Evolutionary conservation across 495 filamentous ascomycete species (phyloP), one percentile per base, ranked within the genome.

Genomic region (Tuber melanosporum): DNA sequence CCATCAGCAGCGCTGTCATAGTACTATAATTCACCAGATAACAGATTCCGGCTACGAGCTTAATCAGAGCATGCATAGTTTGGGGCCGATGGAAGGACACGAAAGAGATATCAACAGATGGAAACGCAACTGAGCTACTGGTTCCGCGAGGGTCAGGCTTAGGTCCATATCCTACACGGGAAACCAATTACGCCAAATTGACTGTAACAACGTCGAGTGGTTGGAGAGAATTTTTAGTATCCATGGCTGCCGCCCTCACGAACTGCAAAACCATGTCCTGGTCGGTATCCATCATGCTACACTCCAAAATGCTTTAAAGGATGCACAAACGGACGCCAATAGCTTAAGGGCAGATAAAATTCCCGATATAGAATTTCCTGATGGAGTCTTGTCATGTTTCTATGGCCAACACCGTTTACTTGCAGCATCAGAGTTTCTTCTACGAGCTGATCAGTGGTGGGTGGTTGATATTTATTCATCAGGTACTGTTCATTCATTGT

Each of bases 201-300:
- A 74, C 66, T 45, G 47, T 45, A 81, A 78, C 49, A 81, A 78
- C 73, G 20, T 78, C 72, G 43, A 81, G 76, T 73, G 79, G 19
- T 15, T 81, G 22, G 71, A 74, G 47, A 26, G 69, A 71, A 39
- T 76, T 42, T 77, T 79, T 62, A 22, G 70, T 14, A 76, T 3
- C 15, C 74, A 57, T 12, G 70, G 73, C n/a, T 73, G 71, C 36
- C 71, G 62, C 70, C 75, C 75, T 12, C 41, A 77, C 3, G 62
- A 73, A 3, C 46, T 44, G 71, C 73, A 72, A 73, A 80, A 80
- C 43, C 70, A 76, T 76, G 32, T 78, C 52, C 73, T 44, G 76
- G 73, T 73, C 71, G 17, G 78, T 72, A 77, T 78, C 41, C 22
- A 72, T 12, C 46, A 75, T 62, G 73, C 57, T 39, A 71, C 47